These are phyloP conservation scores for Saccharomycopsis hybrid DNA, from an alignment of 1,139 yeast species.

Conservation along the genomic window DNA sequence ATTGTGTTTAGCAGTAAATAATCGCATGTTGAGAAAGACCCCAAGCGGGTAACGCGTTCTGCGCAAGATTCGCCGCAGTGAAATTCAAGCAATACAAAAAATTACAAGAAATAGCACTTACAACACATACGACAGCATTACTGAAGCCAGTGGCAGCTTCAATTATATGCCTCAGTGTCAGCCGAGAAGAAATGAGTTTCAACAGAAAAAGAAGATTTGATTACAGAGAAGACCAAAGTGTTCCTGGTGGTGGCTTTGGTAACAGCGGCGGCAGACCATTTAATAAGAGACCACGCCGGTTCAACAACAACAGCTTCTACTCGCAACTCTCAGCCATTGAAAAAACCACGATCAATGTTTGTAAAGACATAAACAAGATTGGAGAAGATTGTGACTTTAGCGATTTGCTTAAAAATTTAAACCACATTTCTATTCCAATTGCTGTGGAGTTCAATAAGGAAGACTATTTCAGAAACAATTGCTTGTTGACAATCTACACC, in stretches of 20 bases:
- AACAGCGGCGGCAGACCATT: slow-evolving; percentile 1
- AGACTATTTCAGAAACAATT: slow-evolving; percentile 52
- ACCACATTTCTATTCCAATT: slow-evolving; percentile 59
- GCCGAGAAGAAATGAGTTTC: slow-evolving; percentile 6
- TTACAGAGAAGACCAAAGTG: no score
- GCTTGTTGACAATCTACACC: slow-evolving; percentile 60
- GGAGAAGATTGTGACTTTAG: slow-evolving; percentile 56
- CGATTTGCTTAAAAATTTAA: slow-evolving; percentile 54
- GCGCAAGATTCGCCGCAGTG: no score
- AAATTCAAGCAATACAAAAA: no score
- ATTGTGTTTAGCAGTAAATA: no score
- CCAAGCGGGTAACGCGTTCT: no score
- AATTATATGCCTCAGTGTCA: no score
- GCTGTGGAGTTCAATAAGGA: slow-evolving; percentile 65
- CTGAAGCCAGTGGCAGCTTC: no score
- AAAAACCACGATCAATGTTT: slow-evolving; percentile 16
- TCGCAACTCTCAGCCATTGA: slow-evolving; percentile 11
- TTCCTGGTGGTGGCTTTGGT: neutral
- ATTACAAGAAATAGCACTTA: no score
- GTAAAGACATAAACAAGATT: slow-evolving; percentile 48
- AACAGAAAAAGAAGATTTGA: slow-evolving; percentile 15
- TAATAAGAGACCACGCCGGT: no score
- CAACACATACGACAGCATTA: no score
- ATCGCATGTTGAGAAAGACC: no score
- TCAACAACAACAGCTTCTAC: neutral